Base-by-base conservation (phyloP, 1,139 yeast genomes). In the Yamadazyma taylorii region DNA sequence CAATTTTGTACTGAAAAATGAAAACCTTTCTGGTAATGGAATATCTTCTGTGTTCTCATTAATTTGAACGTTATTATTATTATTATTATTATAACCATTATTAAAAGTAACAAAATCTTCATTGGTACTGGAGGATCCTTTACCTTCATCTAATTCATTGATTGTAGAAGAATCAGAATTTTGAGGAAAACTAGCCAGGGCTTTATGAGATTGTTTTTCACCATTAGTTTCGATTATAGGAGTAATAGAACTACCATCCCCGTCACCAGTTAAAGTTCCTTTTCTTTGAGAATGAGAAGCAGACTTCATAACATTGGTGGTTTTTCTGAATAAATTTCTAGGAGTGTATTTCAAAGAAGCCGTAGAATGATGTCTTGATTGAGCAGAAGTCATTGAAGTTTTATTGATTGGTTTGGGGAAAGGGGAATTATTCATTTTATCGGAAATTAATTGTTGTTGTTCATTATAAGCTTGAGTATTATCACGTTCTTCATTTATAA, bases 1-100 rank as follows among this genome's bases (percentile, higher is more conserved):
- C 8, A 81, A 68, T 40, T 84, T 88, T 0, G 94, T 78, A 30
- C 82, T 79, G 59, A 88, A 90, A 57, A 87, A 87, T 24, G 94
- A 79, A 60, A 85, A 90, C 40, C 97, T 66, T 49, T 85, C 90
- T 13, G 89, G 88, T 23, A 58, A 50, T 8, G 40, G 25, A 16
- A 24, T 32, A 6, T 29, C 16, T 6, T 8, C n/a, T n/a, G n/a
- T n/a, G n/a, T n/a, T n/a, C n/a, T n/a, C n/a, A n/a, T n/a, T n/a
- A n/a, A n/a, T n/a, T n/a, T n/a, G 3, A 6, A 11, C 22, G 24
- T 27, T 34, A 13, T 29, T 33, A 13, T 43, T 48, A 21, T 36
- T 39, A 24, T 40, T 42, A 7, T 37, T 21, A 30, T 34, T 36
- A 10, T 52, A 43, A 10, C 45, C 52, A 17, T 48, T n/a, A n/a